Conservation (phyloP, 805 yeast genomes). For the Candida ulmi region DNA sequence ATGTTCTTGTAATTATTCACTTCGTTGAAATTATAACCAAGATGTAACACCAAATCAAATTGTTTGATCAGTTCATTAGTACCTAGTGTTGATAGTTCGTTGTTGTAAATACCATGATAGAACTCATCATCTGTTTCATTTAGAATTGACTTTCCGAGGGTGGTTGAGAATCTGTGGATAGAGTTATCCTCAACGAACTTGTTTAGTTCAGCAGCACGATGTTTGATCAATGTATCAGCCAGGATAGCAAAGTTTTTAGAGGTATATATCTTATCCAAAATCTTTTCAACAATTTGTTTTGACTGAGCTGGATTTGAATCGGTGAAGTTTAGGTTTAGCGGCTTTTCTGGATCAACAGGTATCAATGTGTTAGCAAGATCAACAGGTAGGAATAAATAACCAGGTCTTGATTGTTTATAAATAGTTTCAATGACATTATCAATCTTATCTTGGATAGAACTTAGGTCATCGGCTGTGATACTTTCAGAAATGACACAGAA, state of each 20-base stretch:
- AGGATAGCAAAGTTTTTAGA: slow-evolving; percentile 54
- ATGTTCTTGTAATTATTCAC: slow-evolving; percentile 33
- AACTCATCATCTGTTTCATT: slow-evolving; percentile 44
- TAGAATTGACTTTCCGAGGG: slow-evolving; percentile 13
- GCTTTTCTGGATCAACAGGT: slow-evolving; percentile 25
- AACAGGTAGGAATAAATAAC: slow-evolving; percentile 62
- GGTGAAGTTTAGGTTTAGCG: slow-evolving; percentile 21
- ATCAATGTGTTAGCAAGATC: slow-evolving; percentile 42
- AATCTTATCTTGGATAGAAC: slow-evolving; percentile 48
- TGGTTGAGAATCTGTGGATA: slow-evolving; percentile 12
- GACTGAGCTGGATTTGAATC: slow-evolving; percentile 21
- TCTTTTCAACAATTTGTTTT: slow-evolving; percentile 32
- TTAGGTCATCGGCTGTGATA: slow-evolving; percentile 38
- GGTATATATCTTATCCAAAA: slow-evolving; percentile 43
- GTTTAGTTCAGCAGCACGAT: slow-evolving; percentile 40
- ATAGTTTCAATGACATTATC: slow-evolving; percentile 52
- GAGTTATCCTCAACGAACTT: slow-evolving; percentile 36
- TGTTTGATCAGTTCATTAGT: slow-evolving; percentile 39
- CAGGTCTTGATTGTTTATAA: slow-evolving; percentile 54
- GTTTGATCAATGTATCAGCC: slow-evolving; percentile 65
- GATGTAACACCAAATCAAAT: slow-evolving; percentile 61
- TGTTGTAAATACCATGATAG: slow-evolving; percentile 66
- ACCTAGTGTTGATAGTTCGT: slow-evolving; percentile 43
- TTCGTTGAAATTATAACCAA: slow-evolving; percentile 65
- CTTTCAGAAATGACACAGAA: slow-evolving; percentile 50